Percentiles rank a stretch among this genome's conserved stretches.
These are phyloP conservation scores for Coniochaeta prunicola DNA, from an alignment of 2,329 filamentous ascomycete species.

Conservation along the genomic window DNA sequence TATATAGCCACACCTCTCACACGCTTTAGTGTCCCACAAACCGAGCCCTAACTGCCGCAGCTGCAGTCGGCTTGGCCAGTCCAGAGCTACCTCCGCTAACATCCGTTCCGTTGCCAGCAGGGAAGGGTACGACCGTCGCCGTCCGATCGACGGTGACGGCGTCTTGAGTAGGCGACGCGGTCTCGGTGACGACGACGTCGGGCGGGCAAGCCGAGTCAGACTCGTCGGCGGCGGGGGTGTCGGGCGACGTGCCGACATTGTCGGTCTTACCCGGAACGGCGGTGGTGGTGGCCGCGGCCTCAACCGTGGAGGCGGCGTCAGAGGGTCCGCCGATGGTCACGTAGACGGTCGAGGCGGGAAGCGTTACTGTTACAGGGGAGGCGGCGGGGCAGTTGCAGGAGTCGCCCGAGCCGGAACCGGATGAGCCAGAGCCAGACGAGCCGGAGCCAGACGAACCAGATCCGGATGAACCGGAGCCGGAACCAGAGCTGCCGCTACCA, in stretches of 20 bases:
- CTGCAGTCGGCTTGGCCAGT: neutral
- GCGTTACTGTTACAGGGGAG: slow-evolving; percentile 5
- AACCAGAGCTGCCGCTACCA: slow-evolving; percentile 1
- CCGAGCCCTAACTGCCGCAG: neutral
- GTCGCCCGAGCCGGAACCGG: slow-evolving; percentile 4
- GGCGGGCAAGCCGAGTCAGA: neutral
- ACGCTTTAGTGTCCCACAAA: neutral
- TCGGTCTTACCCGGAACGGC: neutral
- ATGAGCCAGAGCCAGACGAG: slow-evolving; percentile 3
- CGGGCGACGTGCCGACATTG: neutral
- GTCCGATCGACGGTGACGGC: neutral
- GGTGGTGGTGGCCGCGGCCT: neutral
- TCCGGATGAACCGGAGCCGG: neutral
- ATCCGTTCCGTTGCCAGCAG: slow-evolving; percentile 1
- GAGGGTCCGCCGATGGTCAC: slow-evolving; percentile 3
- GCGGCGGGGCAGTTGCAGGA: slow-evolving; percentile 1
- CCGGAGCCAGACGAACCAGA: slow-evolving; percentile 1
- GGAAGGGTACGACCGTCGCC: neutral
- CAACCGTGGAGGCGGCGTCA: neutral
- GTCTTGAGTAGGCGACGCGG: neutral
- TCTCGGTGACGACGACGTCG: neutral
- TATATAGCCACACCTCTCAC: neutral
- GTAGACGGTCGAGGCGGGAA: slow-evolving; percentile 6
- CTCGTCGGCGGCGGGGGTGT: neutral
- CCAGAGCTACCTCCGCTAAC: neutral